Evolutionary conservation across 805 yeast species (phyloP), one percentile per base, ranked within the genome.

Genomic region (Brettanomyces bruxellensis): DNA sequence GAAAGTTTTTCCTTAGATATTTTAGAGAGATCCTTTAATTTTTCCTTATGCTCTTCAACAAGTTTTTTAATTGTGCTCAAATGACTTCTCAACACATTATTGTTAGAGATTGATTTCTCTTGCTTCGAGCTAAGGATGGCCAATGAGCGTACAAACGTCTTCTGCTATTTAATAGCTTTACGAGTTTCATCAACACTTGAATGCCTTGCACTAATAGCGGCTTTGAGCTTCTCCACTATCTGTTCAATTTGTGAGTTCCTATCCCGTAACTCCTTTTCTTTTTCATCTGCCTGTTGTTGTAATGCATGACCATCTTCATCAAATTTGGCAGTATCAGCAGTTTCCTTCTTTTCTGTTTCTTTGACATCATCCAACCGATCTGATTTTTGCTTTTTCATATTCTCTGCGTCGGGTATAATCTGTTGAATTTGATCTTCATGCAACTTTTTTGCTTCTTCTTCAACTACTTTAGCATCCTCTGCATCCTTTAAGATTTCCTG

Each of bases 351-450:
- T 48, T 64, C 66, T 34, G 59, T 56, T 9, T 56, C 55, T 46
- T 58, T 59, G 14, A 65, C 59, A 24, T 48, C 53, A 28, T 52
- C 59, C 23, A 60, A 46, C n/a, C 55, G 66, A 13, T 43, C 45
- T 2, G 51, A 46, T 45, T 55, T 60, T 30, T 50, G 53, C 41
- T 69, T 69, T 45, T 65, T 68, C 56, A 71, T 66, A 48, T 70
- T 71, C 40, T 65, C 74, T 49, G 73, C 75, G 50, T 70, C 71
- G 51, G 64, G 65, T 37, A 57, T 46, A 47, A 73, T 61, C 24
- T 66, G 64, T 43, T 68, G 72, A 56, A 70, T 70, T 55, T 73
- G 72, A 25, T 59, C 58, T 13, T 55, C 68, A 54, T 75, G 80
- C 49, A 70, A 65, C 43, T 63, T 75, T 40, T 72, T 72, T 7